A percentile compares a stretch with the other conserved stretches of the same genome.
Evolutionary conservation across 1,139 yeast species (phyloP).

Genomic region (Ogataea hybrid): DNA sequence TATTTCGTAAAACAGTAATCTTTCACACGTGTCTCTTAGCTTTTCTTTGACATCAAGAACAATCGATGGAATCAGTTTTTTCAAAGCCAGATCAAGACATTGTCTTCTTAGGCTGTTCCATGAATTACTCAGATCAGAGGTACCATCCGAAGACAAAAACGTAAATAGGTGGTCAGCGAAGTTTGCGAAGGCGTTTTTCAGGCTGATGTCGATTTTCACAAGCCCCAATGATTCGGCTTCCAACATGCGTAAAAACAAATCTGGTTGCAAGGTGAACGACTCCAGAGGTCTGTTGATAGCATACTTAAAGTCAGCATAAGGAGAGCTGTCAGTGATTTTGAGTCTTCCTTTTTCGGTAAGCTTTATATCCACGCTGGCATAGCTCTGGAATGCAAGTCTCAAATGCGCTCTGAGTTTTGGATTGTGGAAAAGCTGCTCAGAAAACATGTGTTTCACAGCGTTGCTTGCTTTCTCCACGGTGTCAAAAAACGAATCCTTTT

Average conservation of each 20-base stretch:
- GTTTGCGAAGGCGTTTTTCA: slow-evolving; percentile 28
- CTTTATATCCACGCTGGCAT: slow-evolving; percentile 69
- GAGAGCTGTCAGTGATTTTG: slow-evolving; percentile 76
- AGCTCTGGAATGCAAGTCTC: slow-evolving; percentile 64
- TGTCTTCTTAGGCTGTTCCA: slow-evolving; percentile 81
- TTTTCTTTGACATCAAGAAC: slow-evolving; percentile 81
- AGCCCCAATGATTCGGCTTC: slow-evolving; percentile 79
- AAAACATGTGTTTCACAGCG: slow-evolving; percentile 71
- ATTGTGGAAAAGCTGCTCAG: slow-evolving; percentile 79
- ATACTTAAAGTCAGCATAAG: slow-evolving; percentile 88
- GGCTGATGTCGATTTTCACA: slow-evolving; percentile 45
- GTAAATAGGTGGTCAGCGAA: slow-evolving; percentile 50
- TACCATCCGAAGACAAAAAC: slow-evolving; percentile 74
- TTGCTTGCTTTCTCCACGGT: slow-evolving; percentile 59
- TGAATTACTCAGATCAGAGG: slow-evolving; percentile 71
- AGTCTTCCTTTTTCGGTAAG: slow-evolving; percentile 86
- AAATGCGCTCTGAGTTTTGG: slow-evolving; percentile 78
- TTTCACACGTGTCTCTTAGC: slow-evolving; percentile 73
- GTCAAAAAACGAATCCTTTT: slow-evolving; percentile 54
- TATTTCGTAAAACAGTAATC: slow-evolving; percentile 65
- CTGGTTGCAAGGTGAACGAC: slow-evolving; percentile 74
- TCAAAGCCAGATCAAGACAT: slow-evolving; percentile 66
- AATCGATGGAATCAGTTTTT: slow-evolving; percentile 64
- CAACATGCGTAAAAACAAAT: slow-evolving; percentile 80
- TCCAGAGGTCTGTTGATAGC: slow-evolving; percentile 77